phyloP scores from a whole-genome alignment of 2,329 filamentous ascomycete genomes.

The Stenocarpella maydis region DNA sequence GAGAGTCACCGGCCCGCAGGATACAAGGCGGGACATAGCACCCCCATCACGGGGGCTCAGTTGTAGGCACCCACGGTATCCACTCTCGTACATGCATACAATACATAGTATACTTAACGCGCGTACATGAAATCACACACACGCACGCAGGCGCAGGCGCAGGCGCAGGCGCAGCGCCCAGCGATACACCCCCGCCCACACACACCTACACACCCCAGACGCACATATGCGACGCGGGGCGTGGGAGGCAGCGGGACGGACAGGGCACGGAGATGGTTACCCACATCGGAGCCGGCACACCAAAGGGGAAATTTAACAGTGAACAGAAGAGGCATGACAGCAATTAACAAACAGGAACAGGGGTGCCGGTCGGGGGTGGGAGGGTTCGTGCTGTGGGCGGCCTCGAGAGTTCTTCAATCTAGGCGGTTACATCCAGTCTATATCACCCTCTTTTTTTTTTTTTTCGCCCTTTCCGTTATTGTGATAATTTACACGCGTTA shows the following conservation, averaged over 20 bases:
- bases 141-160: neutral
- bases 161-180: neutral
- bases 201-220: neutral
- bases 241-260: neutral
- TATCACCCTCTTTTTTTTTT: no score
- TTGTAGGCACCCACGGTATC: slow-evolving; percentile 9
- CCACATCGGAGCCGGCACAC: slow-evolving; percentile 16
- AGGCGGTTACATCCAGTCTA: no score
- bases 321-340: neutral
- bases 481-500: no score
- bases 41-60: slow-evolving; percentile 16
- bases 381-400: neutral
- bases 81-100: slow-evolving; percentile 11
- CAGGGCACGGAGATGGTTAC: slow-evolving; percentile 21
- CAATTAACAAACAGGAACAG: neutral
- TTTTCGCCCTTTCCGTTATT: neutral
- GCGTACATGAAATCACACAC: neutral
- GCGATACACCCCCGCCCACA: neutral
- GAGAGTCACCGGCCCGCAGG: neutral
- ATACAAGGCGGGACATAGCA: slow-evolving; percentile 26
- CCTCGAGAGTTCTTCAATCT: no score
- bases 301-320: slow-evolving; percentile 9
- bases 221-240: slow-evolving; percentile 1
- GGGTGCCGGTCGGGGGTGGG: neutral
- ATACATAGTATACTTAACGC: neutral